Conservation (phyloP, 2,329 filamentous ascomycete genomes). For the Podosphaera leucotricha region DNA sequence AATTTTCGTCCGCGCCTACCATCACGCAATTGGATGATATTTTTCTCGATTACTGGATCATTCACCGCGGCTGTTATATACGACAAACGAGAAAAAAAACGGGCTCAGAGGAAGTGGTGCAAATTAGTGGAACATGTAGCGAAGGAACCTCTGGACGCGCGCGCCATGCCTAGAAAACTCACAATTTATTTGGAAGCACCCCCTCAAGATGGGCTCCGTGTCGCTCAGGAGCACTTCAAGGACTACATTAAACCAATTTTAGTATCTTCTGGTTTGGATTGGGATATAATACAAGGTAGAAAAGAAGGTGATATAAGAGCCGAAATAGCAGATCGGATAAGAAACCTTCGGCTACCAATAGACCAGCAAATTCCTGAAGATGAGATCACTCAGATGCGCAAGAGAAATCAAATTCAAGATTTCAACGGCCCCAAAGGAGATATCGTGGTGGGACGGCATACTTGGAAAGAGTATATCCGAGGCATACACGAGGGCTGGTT, state of each 20-base stretch:
- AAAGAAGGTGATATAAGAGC: constrained; percentile 83
- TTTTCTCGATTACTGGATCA: constrained; percentile 54
- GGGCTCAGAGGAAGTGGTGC: constrained; percentile 67
- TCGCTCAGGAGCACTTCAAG: constrained; percentile 83
- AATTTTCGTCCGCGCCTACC: constrained; percentile 65
- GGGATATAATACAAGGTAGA: constrained; percentile 83
- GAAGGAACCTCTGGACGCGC: constrained; percentile 46
- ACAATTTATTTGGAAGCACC: constrained; percentile 71
- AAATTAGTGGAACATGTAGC: constrained; percentile 66
- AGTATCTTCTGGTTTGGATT: constrained; percentile 74
- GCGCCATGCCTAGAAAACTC: constrained; percentile 56
- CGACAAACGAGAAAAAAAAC: constrained; percentile 75
- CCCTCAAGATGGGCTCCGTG: constrained; percentile 61
- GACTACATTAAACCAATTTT: constrained; percentile 90
- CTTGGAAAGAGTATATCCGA: constrained; percentile 93
- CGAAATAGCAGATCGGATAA: constrained; percentile 65
- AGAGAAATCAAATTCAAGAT: constrained; percentile 40
- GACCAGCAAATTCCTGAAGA: constrained; percentile 22
- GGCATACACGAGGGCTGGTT: constrained; percentile 94
- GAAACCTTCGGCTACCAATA: constrained; percentile 33
- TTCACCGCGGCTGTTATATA: constrained; percentile 68
- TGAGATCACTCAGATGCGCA: constrained; percentile 37
- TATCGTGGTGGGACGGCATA: constrained; percentile 68
- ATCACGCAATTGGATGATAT: constrained; percentile 95
- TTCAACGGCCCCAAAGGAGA: constrained; percentile 61